Percentiles rank a stretch among this genome's conserved stretches.
Evolutionary conservation across 1,139 yeast genomes (phyloP).

Genomic region (Dujonia santamariae): DNA sequence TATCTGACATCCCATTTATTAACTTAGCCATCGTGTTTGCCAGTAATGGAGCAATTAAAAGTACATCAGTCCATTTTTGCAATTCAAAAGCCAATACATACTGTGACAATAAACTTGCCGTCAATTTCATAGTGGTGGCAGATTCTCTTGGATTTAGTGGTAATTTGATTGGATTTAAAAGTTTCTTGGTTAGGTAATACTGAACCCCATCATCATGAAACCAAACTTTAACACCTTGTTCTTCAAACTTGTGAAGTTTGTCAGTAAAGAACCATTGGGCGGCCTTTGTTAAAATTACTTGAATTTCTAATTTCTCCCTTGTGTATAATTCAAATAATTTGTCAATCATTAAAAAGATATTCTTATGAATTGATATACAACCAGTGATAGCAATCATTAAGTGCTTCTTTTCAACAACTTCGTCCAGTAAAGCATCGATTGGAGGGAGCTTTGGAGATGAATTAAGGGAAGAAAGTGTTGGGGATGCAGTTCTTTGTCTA

Average conservation of each 20-base stretch:
- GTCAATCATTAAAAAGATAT: conserved; percentile 24
- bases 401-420: conserved; percentile 17
- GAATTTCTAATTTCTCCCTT: conserved; percentile 22
- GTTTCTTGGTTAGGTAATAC: conserved; percentile 15
- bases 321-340: conserved; percentile 26
- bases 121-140: conserved; percentile 9
- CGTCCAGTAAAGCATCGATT: neutral
- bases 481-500: conserved; percentile 8
- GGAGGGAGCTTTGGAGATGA: conserved; percentile 1
- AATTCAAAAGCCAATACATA: conserved; percentile 20
- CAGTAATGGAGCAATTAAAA: conserved; percentile 28
- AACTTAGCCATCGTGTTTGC: conserved; percentile 30
- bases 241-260: conserved; percentile 22
- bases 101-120: conserved; percentile 14
- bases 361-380: conserved; percentile 24
- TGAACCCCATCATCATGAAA: conserved; percentile 23
- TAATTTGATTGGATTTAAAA: neutral
- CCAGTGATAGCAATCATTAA: conserved; percentile 29
- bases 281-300: conserved; percentile 24
- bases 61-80: conserved; percentile 31
- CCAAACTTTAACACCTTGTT: conserved; percentile 28
- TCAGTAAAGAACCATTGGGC: conserved; percentile 27
- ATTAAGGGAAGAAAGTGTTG: neutral
- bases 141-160: neutral
- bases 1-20: conserved; percentile 26